Evolutionary conservation across 2,329 filamentous ascomycete species (phyloP).

Genomic region (Cladosporium sphaerospermum): DNA sequence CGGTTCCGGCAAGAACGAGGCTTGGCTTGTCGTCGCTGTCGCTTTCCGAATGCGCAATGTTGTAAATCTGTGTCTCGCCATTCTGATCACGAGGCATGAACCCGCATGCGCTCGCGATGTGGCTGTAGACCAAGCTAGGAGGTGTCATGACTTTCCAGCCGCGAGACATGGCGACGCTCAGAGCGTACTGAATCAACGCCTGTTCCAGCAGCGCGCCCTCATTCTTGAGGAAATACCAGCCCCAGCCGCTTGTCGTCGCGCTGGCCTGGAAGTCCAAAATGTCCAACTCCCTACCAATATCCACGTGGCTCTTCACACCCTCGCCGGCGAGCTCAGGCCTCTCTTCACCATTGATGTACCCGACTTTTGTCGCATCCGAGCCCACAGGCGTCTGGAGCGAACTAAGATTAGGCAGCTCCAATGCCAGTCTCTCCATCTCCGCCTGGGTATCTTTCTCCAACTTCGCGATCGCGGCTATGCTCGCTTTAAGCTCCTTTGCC

Average conservation of each 20-base stretch:
- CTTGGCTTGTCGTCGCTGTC: slow-evolving; percentile 59
- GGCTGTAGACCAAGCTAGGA: slow-evolving; percentile 83
- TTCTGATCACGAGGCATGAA: slow-evolving; percentile 89
- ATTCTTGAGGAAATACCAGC: slow-evolving; percentile 94
- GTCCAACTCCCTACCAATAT: slow-evolving; percentile 78
- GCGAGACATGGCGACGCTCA: slow-evolving; percentile 62
- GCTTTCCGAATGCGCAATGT: slow-evolving; percentile 40
- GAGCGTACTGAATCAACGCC: slow-evolving; percentile 79
- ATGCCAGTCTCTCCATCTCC: slow-evolving; percentile 68
- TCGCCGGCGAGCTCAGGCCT: background rate
- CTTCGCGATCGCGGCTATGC: slow-evolving; percentile 55
- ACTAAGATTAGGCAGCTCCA: slow-evolving; percentile 81
- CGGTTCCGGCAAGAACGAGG: slow-evolving; percentile 75
- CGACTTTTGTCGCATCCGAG: slow-evolving; percentile 57
- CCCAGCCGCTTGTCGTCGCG: slow-evolving; percentile 82
- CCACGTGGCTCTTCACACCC: slow-evolving; percentile 44
- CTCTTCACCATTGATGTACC: slow-evolving; percentile 68
- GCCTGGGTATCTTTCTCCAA: slow-evolving; percentile 53
- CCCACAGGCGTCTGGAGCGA: slow-evolving; percentile 68
- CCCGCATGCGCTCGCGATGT: slow-evolving; percentile 84
- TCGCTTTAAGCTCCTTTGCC: slow-evolving; percentile 58
- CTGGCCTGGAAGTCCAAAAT: slow-evolving; percentile 86
- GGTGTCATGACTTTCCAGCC: slow-evolving; percentile 80
- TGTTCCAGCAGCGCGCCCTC: slow-evolving; percentile 93
- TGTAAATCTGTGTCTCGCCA: slow-evolving; percentile 88